Evolutionary conservation across 306 rosid genomes (phyloP), one percentile per base, ranked within the genome.

Genomic region (Erythrophleum fordii): DNA sequence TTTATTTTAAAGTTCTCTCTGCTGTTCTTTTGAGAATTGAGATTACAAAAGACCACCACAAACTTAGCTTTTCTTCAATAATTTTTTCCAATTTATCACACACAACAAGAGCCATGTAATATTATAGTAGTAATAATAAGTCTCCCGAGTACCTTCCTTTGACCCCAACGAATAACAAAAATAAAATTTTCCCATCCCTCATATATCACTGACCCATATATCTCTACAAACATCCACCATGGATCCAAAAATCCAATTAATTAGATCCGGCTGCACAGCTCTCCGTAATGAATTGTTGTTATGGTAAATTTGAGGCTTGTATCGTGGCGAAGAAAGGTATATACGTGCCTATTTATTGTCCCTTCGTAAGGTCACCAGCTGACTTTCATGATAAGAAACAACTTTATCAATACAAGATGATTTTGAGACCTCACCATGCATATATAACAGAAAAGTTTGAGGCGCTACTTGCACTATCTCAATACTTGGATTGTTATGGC

Each of bases 351-450:
- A 80, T 76, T 80, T 77, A 20, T 79, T 88, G 83, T 65, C 89
- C 89, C 83, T 82, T 82, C 22, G 76, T 58, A 87, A 85, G 75
- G n/a, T n/a, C n/a, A n/a, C n/a, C n/a, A n/a, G n/a, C n/a, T n/a
- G n/a, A n/a, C n/a, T n/a, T n/a, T n/a, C n/a, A n/a, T n/a, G n/a
- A n/a, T n/a, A n/a, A 88, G 91, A 67, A 91, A 84, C 81, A 82
- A 64, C 89, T 85, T 83, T 69, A 46, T 46, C 58, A 80, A 26
- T 51, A 7, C 60, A 55, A 66, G 7, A 70, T 77, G 87, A 85
- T 83, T 82, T 71, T 11, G 85, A 86, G 83, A 72, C 87, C 85
- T 86, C 78, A 88, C 88, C 89, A 81, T 72, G 65, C 78, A 76
- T 26, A 67, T 53, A 62, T 72, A 69, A 29, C 72, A 44, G 44